Evolutionary conservation across 129 eudicot genomes (phyloP).

Genomic region (Centella asiatica): DNA sequence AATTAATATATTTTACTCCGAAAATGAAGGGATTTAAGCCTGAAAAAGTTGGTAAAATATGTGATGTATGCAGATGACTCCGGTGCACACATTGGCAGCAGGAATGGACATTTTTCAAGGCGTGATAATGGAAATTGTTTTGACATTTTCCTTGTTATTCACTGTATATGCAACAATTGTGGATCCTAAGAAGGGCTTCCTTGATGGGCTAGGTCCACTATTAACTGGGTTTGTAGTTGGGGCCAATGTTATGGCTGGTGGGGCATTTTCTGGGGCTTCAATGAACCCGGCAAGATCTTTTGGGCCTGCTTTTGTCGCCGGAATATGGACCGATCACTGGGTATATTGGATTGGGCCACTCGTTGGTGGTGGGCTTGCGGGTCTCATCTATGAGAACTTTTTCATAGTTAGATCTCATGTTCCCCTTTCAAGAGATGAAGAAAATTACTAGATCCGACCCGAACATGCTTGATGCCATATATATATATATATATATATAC

Average conservation of each 20-base stretch:
- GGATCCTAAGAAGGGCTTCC: conserved; percentile 70
- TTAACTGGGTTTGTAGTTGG: conserved; percentile 80
- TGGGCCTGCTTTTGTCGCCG: conserved; percentile 83
- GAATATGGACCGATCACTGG: conserved; percentile 85
- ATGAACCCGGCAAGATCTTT: conserved; percentile 98
- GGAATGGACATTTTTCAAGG: conserved; percentile 70
- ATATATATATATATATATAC: too few relatives aligned
- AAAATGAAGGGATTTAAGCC: too few relatives aligned
- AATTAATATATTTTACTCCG: too few relatives aligned
- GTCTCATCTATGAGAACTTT: conserved; percentile 57
- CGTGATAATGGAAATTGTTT: conserved; percentile 67
- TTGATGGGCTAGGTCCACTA: conserved; percentile 66
- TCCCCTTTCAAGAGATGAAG: conserved; percentile 42
- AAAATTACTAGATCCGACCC: conserved; percentile 10
- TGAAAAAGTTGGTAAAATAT: neutral
- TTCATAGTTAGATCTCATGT: conserved; percentile 47
- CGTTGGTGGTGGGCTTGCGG: conserved; percentile 78
- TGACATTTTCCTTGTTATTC: conserved; percentile 68
- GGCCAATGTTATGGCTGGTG: conserved; percentile 87
- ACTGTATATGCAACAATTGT: conserved; percentile 75
- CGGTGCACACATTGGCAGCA: conserved; percentile 56
- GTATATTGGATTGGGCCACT: conserved; percentile 94
- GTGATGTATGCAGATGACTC: conserved; percentile 46
- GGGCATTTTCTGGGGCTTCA: conserved; percentile 71
- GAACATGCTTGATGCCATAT: too few relatives aligned